phyloP scores from a whole-genome alignment of 2,329 filamentous ascomycete species.

The Monilinia polystroma region DNA sequence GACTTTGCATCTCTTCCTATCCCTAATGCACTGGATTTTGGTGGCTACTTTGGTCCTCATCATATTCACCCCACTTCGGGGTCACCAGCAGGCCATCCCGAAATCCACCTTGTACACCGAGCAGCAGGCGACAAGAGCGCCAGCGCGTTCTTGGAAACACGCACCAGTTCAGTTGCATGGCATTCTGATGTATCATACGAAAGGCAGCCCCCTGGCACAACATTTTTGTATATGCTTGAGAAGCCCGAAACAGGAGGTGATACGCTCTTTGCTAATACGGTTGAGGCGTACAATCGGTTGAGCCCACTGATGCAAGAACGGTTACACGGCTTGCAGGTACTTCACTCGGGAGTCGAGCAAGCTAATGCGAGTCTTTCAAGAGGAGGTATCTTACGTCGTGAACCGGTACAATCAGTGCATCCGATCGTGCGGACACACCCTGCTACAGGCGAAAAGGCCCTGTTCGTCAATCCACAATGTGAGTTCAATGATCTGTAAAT shows the following conservation, averaged over 20 bases:
- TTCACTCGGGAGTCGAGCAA: slow-evolving; percentile 79
- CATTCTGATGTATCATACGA: slow-evolving; percentile 87
- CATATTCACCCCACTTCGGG: slow-evolving; percentile 78
- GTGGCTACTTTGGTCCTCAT: slow-evolving; percentile 73
- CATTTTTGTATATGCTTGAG: slow-evolving; percentile 80
- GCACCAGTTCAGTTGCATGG: slow-evolving; percentile 78
- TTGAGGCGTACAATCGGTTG: slow-evolving; percentile 73
- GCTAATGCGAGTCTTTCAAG: slow-evolving; percentile 62
- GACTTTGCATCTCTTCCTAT: slow-evolving; percentile 69
- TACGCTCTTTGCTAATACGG: slow-evolving; percentile 75
- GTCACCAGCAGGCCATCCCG: slow-evolving; percentile 66
- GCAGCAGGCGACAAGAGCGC: slow-evolving; percentile 54
- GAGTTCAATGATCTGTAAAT: slow-evolving; percentile 40
- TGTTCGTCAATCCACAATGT: slow-evolving; percentile 78
- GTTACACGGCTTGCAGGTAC: slow-evolving; percentile 73
- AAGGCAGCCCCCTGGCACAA: slow-evolving; percentile 79
- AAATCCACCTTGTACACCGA: slow-evolving; percentile 75
- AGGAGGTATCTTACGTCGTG: slow-evolving; percentile 68
- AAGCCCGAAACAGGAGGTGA: slow-evolving; percentile 75
- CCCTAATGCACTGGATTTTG: slow-evolving; percentile 64
- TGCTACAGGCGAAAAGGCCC: slow-evolving; percentile 72
- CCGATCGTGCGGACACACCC: slow-evolving; percentile 78
- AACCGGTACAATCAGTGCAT: slow-evolving; percentile 70
- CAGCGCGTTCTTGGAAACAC: slow-evolving; percentile 58
- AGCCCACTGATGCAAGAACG: slow-evolving; percentile 74